Evolutionary conservation across 108 stramenopile species (phyloP), one percentile per base, ranked within the genome.

Genomic region (Conticribra weissflogii): DNA sequence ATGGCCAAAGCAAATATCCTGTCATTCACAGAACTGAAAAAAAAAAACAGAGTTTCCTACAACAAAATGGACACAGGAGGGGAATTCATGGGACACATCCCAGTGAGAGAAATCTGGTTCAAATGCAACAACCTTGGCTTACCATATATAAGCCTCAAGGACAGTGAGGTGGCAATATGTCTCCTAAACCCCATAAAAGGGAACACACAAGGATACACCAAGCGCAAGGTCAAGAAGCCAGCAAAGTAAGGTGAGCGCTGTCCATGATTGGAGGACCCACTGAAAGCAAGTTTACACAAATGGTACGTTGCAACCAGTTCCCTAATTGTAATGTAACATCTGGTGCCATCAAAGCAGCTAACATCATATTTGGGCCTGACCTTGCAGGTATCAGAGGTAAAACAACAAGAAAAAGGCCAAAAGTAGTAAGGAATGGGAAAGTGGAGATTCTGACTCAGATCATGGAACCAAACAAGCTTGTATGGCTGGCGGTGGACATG

Each of bases 311-410:
- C 21, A 31, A 33, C 29, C 0, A 57, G 63, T 68, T 70, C 0
- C 33, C 7, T 0, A 81, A 76, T 31, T 74, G 72, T 54, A 68
- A 68, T 5, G 29, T 81, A 15, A 68, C 68, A 2, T 12, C 18
- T 12, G 12, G 29, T 9, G 74, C 60, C 48, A 7, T 81, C 7
- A 44, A 54, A 18, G 33, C 68, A 19, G 61, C 74, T 14, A 24
- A 29, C 15, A 54, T 28, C 3, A 56, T 81, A 15, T 81, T 70
- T 59, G 79, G 79, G 18, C 79, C 72, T 27, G 19, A 64, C 2
- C 54, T 74, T 16, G 58, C 47, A 59, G 47, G 59, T 27, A 25
- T 78, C 47, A 52, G 66, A 47, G 79, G 79, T n/a, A 68, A 69
- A 28, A 75, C 79, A 0, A 23, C 27, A 0, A 33, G 73, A 12